A percentile compares a stretch with the other conserved stretches of the same genome.
These are phyloP conservation scores for Paxillus rubicundulus DNA, from an alignment of 768 basidiomycete species.

Conservation along the genomic window DNA sequence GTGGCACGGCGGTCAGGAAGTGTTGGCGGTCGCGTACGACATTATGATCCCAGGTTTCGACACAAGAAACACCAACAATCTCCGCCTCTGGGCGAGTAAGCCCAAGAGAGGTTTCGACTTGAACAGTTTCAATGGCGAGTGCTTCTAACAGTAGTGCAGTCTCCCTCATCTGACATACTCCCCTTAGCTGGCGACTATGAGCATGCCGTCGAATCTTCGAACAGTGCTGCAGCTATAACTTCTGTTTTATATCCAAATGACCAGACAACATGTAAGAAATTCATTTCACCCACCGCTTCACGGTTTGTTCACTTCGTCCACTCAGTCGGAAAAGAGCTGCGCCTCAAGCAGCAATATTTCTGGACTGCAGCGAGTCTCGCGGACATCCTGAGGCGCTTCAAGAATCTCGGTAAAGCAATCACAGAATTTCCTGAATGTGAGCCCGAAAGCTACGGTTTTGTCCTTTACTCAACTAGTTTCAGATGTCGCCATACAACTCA, in stretches of 20 bases:
- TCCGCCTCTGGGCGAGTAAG: slow-evolving; percentile 81
- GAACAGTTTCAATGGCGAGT: slow-evolving; percentile 87
- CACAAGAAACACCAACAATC: slow-evolving; percentile 86
- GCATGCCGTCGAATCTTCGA: slow-evolving; percentile 80
- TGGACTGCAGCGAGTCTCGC: slow-evolving; percentile 86
- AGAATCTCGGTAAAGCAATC: slow-evolving; percentile 80
- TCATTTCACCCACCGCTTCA: neutral
- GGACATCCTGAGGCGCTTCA: slow-evolving; percentile 92
- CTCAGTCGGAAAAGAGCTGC: slow-evolving; percentile 79
- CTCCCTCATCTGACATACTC: slow-evolving; percentile 1
- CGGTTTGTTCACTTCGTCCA: neutral
- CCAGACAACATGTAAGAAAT: slow-evolving; percentile 59
- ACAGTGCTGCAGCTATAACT: slow-evolving; percentile 91
- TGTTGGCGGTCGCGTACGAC: slow-evolving; percentile 91
- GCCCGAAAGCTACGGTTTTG: slow-evolving; percentile 17
- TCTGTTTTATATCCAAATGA: slow-evolving; percentile 96
- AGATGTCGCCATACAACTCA: slow-evolving; percentile 94
- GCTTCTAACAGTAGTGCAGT: too few relatives aligned
- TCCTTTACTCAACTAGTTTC: slow-evolving; percentile 4
- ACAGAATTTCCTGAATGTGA: slow-evolving; percentile 78
- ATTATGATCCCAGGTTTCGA: slow-evolving; percentile 86
- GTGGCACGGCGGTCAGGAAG: slow-evolving; percentile 92
- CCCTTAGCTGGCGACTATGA: slow-evolving; percentile 86
- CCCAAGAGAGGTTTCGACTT: slow-evolving; percentile 91
- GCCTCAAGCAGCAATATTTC: slow-evolving; percentile 96